Base-by-base conservation (phyloP, 768 basidiomycete species). In the Lactifluus pinguis region DNA sequence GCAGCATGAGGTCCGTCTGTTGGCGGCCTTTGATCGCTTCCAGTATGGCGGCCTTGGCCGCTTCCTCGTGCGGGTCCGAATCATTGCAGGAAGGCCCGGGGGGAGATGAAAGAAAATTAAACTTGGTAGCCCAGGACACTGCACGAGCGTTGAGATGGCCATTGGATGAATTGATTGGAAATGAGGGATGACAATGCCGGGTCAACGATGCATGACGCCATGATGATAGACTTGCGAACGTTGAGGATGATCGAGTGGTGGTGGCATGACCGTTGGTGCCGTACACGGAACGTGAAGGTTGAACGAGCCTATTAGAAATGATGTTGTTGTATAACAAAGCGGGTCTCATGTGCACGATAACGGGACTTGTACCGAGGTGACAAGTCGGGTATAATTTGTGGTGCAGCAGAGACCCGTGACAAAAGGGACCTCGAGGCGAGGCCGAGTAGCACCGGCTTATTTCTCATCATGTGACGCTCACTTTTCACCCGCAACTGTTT, bases 21-120 rank as follows among this genome's bases (percentile, higher is more conserved):
- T 92, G 87, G 55, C 91, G 82, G 58, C 88, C 87, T 71, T 90
- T 90, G 81, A 92, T 85, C 61, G 89, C 85, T 66, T 92, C 90
- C 52, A 92, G 74, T 62, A 93, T 85, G 53, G 85, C 84, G 32
- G 80, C 80, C 68, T 85, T 84, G 1, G 86, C 80, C 38, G 77
- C 77, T 68, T 90, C 87, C 72, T 92, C 88, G 68, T 86, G 81
- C 42, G 63, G 64, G 49, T 74, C 71, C 36, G 69, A 57, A 17
- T 11, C 68, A 65, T 36, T 67, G 63, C 8, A 63, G 54, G 51
- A 57, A 53, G 9, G n/a, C n/a, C n/a, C n/a, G n/a, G n/a, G 25
- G 25, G 25, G 53, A 68, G 53, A 25, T 11, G 57, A 53, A 38
- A 65, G 66, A n/a, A 62, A 55, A 55, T 52, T 53, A 53, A 72